phyloP scores from a whole-genome alignment of 192 early-diverging fungal species.

The Podila epicladia region DNA sequence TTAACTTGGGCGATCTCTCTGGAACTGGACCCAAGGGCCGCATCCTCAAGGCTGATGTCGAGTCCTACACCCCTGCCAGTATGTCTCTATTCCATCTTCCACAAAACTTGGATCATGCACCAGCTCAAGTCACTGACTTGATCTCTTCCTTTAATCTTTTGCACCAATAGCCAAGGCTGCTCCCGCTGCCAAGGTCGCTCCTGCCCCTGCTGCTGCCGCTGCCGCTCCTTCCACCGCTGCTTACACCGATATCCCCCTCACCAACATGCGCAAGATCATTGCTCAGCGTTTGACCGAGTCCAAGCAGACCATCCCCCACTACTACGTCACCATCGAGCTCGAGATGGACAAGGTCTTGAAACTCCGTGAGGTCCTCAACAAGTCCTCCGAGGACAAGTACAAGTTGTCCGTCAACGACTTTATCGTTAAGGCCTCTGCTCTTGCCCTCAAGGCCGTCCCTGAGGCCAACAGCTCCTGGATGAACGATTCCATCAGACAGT shows the following conservation, averaged over 20 bases:
- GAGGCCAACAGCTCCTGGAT: conserved; percentile 92
- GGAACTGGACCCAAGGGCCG: conserved; percentile 93
- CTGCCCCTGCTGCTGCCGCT: conserved; percentile 43
- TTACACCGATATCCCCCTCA: conserved; percentile 77
- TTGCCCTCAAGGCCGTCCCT: conserved; percentile 91
- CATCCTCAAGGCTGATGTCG: conserved; percentile 92
- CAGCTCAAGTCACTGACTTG: too few species aligned
- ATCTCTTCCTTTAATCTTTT: neutral
- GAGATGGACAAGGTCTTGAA: conserved; percentile 89
- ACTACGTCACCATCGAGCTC: conserved; percentile 87
- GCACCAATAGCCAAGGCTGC: conserved; percentile 44
- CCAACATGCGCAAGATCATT: conserved; percentile 86
- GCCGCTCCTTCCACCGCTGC: conserved; percentile 62
- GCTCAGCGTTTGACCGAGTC: conserved; percentile 80
- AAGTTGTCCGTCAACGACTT: conserved; percentile 99
- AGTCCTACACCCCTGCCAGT: conserved; percentile 65
- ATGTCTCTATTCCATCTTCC: conserved; percentile 4
- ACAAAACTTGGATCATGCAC: too few species aligned
- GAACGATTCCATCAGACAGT: conserved; percentile 90
- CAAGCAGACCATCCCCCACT: conserved; percentile 81
- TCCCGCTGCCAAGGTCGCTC: conserved; percentile 52
- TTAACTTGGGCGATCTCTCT: conserved; percentile 77
- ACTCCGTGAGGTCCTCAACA: conserved; percentile 92
- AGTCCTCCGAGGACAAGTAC: conserved; percentile 83
- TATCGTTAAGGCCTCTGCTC: conserved; percentile 93